A percentile compares a stretch with the other conserved stretches of the same genome.
phyloP scores from a whole-genome alignment of 2,329 filamentous ascomycete genomes.

The Exutisphaerella laricina region DNA sequence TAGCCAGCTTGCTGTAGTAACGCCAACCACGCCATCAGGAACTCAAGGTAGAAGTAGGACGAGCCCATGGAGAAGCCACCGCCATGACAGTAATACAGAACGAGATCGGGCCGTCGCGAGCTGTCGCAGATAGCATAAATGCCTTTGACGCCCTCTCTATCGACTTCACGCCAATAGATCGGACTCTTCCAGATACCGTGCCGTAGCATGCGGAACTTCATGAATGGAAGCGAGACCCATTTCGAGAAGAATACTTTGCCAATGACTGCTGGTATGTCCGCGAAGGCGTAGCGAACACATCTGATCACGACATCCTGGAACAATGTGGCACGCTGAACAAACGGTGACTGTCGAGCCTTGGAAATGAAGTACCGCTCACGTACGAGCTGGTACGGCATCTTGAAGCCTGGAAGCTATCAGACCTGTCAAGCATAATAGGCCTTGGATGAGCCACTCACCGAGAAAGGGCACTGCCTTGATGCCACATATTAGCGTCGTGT shows the following conservation, averaged over 20 bases:
- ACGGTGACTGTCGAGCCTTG: slow-evolving; percentile 49
- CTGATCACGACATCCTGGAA: slow-evolving; percentile 75
- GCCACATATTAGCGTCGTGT: slow-evolving; percentile 53
- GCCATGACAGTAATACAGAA: slow-evolving; percentile 78
- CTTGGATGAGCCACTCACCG: no score
- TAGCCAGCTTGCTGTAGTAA: slow-evolving; percentile 62
- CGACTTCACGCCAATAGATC: slow-evolving; percentile 58
- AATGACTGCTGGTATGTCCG: slow-evolving; percentile 61
- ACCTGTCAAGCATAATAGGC: no score
- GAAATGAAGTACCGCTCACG: slow-evolving; percentile 51
- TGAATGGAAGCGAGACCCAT: slow-evolving; percentile 64
- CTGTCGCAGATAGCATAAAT: slow-evolving; percentile 64
- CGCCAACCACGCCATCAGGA: slow-evolving; percentile 65
- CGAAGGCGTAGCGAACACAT: slow-evolving; percentile 73
- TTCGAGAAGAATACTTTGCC: slow-evolving; percentile 74
- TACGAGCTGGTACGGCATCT: slow-evolving; percentile 55
- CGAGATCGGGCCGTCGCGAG: slow-evolving; percentile 60
- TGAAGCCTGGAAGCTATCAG: slow-evolving; percentile 43
- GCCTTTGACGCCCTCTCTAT: slow-evolving; percentile 46
- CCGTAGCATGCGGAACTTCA: slow-evolving; percentile 68
- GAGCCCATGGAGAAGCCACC: slow-evolving; percentile 83
- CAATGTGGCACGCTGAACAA: slow-evolving; percentile 61
- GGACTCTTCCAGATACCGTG: slow-evolving; percentile 61
- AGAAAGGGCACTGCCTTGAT: slow-evolving; percentile 64
- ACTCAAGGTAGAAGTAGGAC: slow-evolving; percentile 78